Percentiles rank a stretch among this genome's conserved stretches.
Conservation (phyloP, 1,284 basidiomycete species). For the Cutaneotrichosporon arboriforme region DNA sequence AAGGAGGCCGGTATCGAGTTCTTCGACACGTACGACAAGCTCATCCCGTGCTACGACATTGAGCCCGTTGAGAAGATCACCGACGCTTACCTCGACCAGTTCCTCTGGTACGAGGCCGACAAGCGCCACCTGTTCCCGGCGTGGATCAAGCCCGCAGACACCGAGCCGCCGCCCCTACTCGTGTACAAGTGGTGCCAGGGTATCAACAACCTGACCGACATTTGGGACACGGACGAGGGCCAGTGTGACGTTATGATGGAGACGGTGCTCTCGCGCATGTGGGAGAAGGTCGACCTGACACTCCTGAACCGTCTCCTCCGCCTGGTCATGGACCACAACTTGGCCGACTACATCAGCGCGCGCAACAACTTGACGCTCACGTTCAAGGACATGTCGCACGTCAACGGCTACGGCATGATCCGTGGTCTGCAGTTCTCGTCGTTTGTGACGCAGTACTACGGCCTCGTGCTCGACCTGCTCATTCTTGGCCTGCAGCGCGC, state of each 20-base stretch:
- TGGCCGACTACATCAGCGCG: slow-evolving; percentile 95
- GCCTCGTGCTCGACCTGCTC: slow-evolving; percentile 81
- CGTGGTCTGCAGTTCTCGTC: slow-evolving; percentile 92
- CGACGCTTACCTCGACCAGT: slow-evolving; percentile 90
- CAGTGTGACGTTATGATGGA: slow-evolving; percentile 98
- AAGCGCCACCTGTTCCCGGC: slow-evolving; percentile 93
- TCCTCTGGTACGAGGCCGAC: slow-evolving; percentile 69
- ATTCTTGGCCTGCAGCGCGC: slow-evolving; percentile 90
- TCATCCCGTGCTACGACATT: slow-evolving; percentile 96
- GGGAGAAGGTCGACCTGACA: slow-evolving; percentile 95
- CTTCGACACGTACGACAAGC: slow-evolving; percentile 88
- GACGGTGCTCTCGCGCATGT: slow-evolving; percentile 89
- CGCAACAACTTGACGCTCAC: slow-evolving; percentile 94
- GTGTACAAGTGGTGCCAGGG: slow-evolving; percentile 77
- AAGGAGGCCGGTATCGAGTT: slow-evolving; percentile 88
- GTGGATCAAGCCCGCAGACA: slow-evolving; percentile 96
- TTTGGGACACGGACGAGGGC: slow-evolving; percentile 95
- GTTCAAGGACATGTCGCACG: slow-evolving; percentile 67
- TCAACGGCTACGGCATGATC: slow-evolving; percentile 64
- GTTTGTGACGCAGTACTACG: slow-evolving; percentile 97
- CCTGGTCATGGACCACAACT: slow-evolving; percentile 90
- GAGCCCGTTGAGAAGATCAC: slow-evolving; percentile 98
- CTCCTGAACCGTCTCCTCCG: slow-evolving; percentile 86
- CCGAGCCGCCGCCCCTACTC: slow-evolving; percentile 88
- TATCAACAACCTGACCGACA: slow-evolving; percentile 64